Base-by-base conservation (phyloP, 768 basidiomycete genomes). In the Agrocybe pediades region DNA sequence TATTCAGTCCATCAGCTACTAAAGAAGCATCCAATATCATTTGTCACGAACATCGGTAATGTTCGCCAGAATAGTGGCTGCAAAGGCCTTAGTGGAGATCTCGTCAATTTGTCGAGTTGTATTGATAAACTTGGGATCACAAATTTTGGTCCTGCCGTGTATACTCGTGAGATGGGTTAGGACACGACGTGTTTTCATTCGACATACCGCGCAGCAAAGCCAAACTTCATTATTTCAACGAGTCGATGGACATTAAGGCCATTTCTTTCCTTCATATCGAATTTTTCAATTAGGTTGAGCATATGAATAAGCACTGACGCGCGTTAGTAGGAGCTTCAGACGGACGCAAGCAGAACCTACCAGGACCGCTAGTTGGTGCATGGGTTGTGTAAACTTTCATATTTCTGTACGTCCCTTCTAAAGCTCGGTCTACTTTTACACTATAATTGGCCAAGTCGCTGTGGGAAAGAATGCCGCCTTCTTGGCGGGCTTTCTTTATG, bases 231-330 rank as follows among this genome's bases (percentile, higher is more conserved):
- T 0, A 83, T 81, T 69, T 98, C 97, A 13, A 98, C 75, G 4
- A 91, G 66, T 42, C 95, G 79, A 67, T 98, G 97, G 2, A 82
- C 75, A 58, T 85, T 89, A 15, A 92, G 66, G 0, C 78, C 75
- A n/a, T 78, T 85, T 57, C 76, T 68, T 41, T 83, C 83, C 21
- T 73, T 71, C 16, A 78, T 59, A 27, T 81, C 69, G 63, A 82
- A 98, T n/a, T 80, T 77, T 65, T 97, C 95, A 42, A 96, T 72
- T 17, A 95, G 67, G 65, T 98, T 97, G n/a, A 98, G 74, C 80
- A 98, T 89, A 65, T 93, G 89, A 36, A 97, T 72, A 39, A 98
- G 73, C n/a, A 90, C 91, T 77, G 44, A 42, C 3, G 41, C 40
- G 56, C 21, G 42, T 53, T 23, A n/a, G 30, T 17, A 4, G 24